phyloP scores from a whole-genome alignment of 805 yeast genomes.

The Metschnikowia similis region DNA sequence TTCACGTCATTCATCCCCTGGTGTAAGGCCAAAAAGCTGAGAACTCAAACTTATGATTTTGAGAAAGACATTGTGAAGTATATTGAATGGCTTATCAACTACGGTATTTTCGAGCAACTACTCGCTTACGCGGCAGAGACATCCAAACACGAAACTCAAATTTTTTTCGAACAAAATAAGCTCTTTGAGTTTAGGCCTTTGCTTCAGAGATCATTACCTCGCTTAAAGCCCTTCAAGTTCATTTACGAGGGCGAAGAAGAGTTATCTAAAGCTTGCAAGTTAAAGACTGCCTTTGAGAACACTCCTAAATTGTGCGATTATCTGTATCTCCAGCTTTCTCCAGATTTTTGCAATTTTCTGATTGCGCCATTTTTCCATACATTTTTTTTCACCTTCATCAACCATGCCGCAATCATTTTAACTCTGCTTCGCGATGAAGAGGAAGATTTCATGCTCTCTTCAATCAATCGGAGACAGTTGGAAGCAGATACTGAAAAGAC shows the following conservation, averaged over 20 bases:
- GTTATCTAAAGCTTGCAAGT: slow-evolving; percentile 24
- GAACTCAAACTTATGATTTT: slow-evolving; percentile 48
- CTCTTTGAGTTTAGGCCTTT: slow-evolving; percentile 64
- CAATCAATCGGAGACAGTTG: slow-evolving; percentile 30
- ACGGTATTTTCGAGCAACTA: slow-evolving; percentile 70
- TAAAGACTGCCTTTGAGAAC: slow-evolving; percentile 23
- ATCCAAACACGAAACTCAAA: slow-evolving; percentile 28
- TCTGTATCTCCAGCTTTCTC: slow-evolving; percentile 16
- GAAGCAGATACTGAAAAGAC: slow-evolving; percentile 29
- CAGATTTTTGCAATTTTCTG: slow-evolving; percentile 24
- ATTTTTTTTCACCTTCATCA: slow-evolving; percentile 53
- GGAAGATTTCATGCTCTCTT: slow-evolving; percentile 64
- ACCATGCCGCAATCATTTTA: slow-evolving; percentile 61
- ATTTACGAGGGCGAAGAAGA: slow-evolving; percentile 43
- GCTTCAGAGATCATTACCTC: slow-evolving; percentile 64
- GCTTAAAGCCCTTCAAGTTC: slow-evolving; percentile 48
- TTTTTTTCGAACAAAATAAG: slow-evolving; percentile 39
- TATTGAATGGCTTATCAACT: slow-evolving; percentile 51
- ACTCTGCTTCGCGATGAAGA: slow-evolving; percentile 68
- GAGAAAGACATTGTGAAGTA: slow-evolving; percentile 54
- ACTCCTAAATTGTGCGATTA: slow-evolving; percentile 30
- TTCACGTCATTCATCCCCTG: slow-evolving; percentile 58
- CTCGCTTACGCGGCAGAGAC: slow-evolving; percentile 61
- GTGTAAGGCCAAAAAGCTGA: slow-evolving; percentile 51
- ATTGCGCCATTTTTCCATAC: slow-evolving; percentile 42